Evolutionary conservation across 805 yeast genomes (phyloP).

Genomic region (Barnettozyma salicaria): DNA sequence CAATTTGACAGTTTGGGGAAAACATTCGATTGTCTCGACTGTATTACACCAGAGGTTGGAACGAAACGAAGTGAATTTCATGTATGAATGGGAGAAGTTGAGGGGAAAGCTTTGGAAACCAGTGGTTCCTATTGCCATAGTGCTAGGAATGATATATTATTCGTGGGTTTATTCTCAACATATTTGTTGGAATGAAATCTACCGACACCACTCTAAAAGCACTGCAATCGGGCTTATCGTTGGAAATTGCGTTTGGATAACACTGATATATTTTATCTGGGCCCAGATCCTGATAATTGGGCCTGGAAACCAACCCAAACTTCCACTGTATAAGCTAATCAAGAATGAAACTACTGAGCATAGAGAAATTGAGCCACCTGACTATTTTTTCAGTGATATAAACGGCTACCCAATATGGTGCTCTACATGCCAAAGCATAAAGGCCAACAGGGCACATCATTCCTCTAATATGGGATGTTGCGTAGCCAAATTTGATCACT

Average conservation of each 20-base stretch:
- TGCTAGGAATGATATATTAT: slow-evolving; percentile 13
- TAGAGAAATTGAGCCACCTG: slow-evolving; percentile 41
- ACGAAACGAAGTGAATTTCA: neutral
- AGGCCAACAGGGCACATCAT: slow-evolving; percentile 66
- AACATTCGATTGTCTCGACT: too few relatives aligned
- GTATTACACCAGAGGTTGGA: too few relatives aligned
- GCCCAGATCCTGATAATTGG: slow-evolving; percentile 40
- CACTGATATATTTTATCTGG: slow-evolving; percentile 38
- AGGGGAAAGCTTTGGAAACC: neutral
- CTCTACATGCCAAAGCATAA: slow-evolving; percentile 55
- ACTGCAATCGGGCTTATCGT: slow-evolving; percentile 31
- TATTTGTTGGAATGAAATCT: slow-evolving; percentile 27
- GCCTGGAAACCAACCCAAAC: slow-evolving; percentile 46
- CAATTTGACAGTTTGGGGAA: too few relatives aligned
- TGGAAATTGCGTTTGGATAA: slow-evolving; percentile 26
- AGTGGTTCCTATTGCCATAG: slow-evolving; percentile 11
- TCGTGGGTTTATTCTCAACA: slow-evolving; percentile 25
- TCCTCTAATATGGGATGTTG: slow-evolving; percentile 50
- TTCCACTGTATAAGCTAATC: slow-evolving; percentile 32
- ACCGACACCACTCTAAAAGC: slow-evolving; percentile 22
- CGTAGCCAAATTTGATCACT: slow-evolving; percentile 77
- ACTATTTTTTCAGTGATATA: slow-evolving; percentile 57
- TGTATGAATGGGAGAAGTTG: neutral
- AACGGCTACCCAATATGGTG: slow-evolving; percentile 80
- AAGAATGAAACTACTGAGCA: slow-evolving; percentile 20